Base-by-base conservation (phyloP, 2,329 filamentous ascomycete species). In the Thelonectria olida region DNA sequence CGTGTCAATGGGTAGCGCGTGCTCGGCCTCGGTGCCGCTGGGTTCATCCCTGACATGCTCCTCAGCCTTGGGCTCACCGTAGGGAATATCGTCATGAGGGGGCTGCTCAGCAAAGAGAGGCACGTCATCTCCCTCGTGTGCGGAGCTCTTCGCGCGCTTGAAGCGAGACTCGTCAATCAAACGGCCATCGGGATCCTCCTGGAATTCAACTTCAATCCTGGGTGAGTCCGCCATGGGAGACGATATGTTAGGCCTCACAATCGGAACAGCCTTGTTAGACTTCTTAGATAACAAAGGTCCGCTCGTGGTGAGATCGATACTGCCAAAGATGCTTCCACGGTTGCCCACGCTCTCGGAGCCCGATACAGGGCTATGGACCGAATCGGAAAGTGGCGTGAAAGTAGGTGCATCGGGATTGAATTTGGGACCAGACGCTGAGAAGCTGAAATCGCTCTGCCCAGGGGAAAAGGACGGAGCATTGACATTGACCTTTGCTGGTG, bases 201-300 rank as follows among this genome's bases (percentile, higher is more conserved):
- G 67, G 2, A 68, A 64, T 17, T 69, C 61, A n/a, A 62, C 60
- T 17, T 68, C 61, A 4, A 52, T 54, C 22, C 72, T 66, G 3
- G 66, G 57, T 1, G 75, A 73, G 15, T 76, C 73, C 2, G 75
- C 76, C n/a, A 76, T 74, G 2, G 74, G 76, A 56, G 64, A 80
- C 75, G 67, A 81, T 80, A 65, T 78, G 68, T 82, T 88, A 1
- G 92, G 91, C 38, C 84, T 84, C 9, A 95, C 79, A 64, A 97
- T 96, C 0, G 93, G 91, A 55, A 97, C 86, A 9, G 93, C 93
- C 78, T 96, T 97, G 5, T n/a, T n/a, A n/a, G 90, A 92, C 68
- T 88, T 88, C 78, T 91, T 93, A 7, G 89, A 85, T 70, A 91
- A 91, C 25, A 87, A 79, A 50, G 88, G 84, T 20, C 92, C 88